phyloP scores from a whole-genome alignment of 495 filamentous ascomycete genomes.

The Cetradonia linearis region DNA sequence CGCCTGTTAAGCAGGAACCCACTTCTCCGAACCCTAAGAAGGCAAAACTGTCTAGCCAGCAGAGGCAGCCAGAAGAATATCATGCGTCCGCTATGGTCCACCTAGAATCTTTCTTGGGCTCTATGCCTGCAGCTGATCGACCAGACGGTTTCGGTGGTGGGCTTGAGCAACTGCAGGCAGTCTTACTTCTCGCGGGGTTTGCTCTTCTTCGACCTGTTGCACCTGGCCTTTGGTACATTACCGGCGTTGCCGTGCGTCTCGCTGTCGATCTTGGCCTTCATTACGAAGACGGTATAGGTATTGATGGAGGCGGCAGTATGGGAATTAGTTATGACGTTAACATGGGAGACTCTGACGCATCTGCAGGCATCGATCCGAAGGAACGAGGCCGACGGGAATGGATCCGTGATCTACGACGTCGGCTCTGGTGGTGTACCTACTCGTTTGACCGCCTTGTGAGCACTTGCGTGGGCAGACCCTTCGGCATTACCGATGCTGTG shows the following conservation, averaged over 20 bases:
- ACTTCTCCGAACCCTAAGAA: constrained; percentile 40
- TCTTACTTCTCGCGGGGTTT: constrained; percentile 82
- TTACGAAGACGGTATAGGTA: constrained; percentile 75
- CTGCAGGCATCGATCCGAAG: constrained; percentile 36
- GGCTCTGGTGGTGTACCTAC: constrained; percentile 96
- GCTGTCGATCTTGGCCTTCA: constrained; percentile 89
- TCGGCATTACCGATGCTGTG: constrained; percentile 87
- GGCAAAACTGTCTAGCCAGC: constrained; percentile 45
- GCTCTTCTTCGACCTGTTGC: constrained; percentile 83
- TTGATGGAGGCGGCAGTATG: constrained; percentile 36
- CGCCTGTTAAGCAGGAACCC: constrained; percentile 32
- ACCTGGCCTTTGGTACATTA: constrained; percentile 93
- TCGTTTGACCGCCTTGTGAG: constrained; percentile 86
- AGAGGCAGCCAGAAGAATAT: constrained; percentile 88
- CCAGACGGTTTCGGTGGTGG: constrained; percentile 60
- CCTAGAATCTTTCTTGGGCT: constrained; percentile 74
- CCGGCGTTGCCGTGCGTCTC: constrained; percentile 80
- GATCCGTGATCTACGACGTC: constrained; percentile 72
- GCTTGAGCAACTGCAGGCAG: constrained; percentile 84
- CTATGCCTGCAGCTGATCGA: constrained; percentile 45
- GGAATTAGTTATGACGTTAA: constrained; percentile 21
- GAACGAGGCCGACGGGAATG: constrained; percentile 75
- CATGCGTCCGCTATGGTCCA: constrained; percentile 90
- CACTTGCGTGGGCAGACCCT: constrained; percentile 84
- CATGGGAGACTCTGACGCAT: constrained; percentile 16